Evolutionary conservation across 2,329 filamentous ascomycete species (phyloP), one percentile per base, ranked within the genome.

Genomic region (Whalleya microplaca): DNA sequence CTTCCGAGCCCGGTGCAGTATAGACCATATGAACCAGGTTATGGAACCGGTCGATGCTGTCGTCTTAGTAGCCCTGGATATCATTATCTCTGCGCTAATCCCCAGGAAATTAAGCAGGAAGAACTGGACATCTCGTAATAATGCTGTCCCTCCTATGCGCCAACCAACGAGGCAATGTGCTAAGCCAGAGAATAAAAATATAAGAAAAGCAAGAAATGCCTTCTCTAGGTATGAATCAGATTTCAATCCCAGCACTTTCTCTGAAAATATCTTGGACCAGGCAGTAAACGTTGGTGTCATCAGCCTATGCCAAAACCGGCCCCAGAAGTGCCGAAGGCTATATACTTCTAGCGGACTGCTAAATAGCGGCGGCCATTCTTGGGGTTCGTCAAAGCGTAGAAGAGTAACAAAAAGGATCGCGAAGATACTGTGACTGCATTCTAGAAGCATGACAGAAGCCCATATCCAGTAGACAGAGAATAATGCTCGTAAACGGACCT

Each of bases 281-380:
- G 14, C 9, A 12, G 7, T 37, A 16, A 37, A 37, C 3, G 32
- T 37, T 16, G 32, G 32, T 37, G 10, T 37, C 14, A 37, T 37
- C 9, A 48, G 37, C 19, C 20, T 19, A 37, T 48, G 46, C 46
- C 46, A 48, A 20, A 48, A 41, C 4, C 18, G n/a, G 7, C 46
- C 46, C 46, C 46, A 48, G 18, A 48, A 42, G 10, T 20, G 46
- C 20, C 40, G 9, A 18, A 48, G 46, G 19, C 8, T 41, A 40
- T 48, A 42, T 42, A 37, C 37, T 19, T 48, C 46, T 14, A 37
- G 20, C 2, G 27, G 29, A 10, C n/a, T 48, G 10, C 46, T 20
- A 20, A 48, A 48, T 2, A 48, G 18, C n/a, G 46, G 46, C 18
- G 46, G 46, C 46, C 46, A 48, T 40, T 48, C 46, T 1, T 48